phyloP scores from a whole-genome alignment of 441 rosid genomes.

The Cnidoscolus chayamansa region DNA sequence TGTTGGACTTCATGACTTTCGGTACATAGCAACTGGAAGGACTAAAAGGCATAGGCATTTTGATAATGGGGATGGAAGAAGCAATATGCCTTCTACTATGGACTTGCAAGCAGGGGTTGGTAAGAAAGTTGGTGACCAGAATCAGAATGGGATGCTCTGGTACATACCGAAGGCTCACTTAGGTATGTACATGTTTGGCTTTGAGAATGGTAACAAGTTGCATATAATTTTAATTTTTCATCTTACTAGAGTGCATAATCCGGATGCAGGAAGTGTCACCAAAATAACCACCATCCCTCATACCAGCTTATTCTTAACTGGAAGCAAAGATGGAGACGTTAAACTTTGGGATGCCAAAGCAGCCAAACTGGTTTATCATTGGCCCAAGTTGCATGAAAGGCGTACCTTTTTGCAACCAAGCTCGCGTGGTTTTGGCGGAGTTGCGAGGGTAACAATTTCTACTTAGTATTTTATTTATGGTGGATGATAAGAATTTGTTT shows the following conservation, averaged over 20 bases:
- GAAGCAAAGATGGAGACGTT: slow-evolving; percentile 96
- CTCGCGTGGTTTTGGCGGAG: slow-evolving; percentile 89
- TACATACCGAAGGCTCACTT: slow-evolving; percentile 93
- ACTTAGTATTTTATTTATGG: neutral
- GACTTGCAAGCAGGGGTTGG: slow-evolving; percentile 31
- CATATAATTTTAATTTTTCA: neutral
- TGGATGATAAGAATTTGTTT: slow-evolving; percentile 5
- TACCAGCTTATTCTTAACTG: slow-evolving; percentile 88
- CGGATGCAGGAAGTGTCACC: slow-evolving; percentile 72
- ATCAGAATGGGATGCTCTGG: slow-evolving; percentile 90
- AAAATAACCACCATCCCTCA: slow-evolving; percentile 73
- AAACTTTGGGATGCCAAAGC: slow-evolving; percentile 97
- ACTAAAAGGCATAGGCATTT: slow-evolving; percentile 59
- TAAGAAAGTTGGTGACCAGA: slow-evolving; percentile 49
- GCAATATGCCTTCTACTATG: slow-evolving; percentile 36
- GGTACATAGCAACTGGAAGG: slow-evolving; percentile 87
- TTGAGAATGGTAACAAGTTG: neutral
- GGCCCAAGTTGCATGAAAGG: slow-evolving; percentile 91
- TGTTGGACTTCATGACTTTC: slow-evolving; percentile 90
- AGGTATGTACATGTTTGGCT: slow-evolving; percentile 42
- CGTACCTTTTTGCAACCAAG: slow-evolving; percentile 82
- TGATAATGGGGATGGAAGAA: slow-evolving; percentile 39
- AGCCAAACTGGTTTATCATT: slow-evolving; percentile 69
- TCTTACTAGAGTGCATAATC: slow-evolving; percentile 26
- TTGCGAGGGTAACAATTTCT: slow-evolving; percentile 60